These are phyloP conservation scores for Mycena belliarum DNA, from an alignment of 768 basidiomycete species.

Conservation along the genomic window DNA sequence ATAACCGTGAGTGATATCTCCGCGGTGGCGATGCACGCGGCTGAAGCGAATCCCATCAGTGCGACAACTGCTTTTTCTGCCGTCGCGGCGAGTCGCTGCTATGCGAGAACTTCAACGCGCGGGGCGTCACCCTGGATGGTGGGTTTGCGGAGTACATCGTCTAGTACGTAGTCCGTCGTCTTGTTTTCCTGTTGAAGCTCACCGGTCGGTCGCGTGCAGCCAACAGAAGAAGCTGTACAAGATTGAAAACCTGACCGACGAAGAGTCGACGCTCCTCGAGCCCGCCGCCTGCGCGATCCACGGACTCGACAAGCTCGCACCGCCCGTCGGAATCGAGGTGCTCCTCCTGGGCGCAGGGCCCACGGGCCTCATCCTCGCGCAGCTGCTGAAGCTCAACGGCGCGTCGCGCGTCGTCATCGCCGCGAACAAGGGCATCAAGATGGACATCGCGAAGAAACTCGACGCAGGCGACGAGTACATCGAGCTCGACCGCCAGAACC, in stretches of 20 bases:
- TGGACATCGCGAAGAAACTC: conserved; percentile 68
- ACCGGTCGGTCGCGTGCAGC: conserved; percentile 35
- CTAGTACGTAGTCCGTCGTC: conserved; percentile 54
- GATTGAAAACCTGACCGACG: conserved; percentile 83
- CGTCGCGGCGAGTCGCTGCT: conserved; percentile 78
- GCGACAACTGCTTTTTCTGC: conserved; percentile 86
- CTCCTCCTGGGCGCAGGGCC: conserved; percentile 90
- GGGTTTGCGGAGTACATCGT: conserved; percentile 90
- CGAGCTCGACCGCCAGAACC: conserved; percentile 66
- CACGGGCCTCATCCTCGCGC: conserved; percentile 76
- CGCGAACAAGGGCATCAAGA: conserved; percentile 78
- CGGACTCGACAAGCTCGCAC: conserved; percentile 84
- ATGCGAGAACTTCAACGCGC: conserved; percentile 82
- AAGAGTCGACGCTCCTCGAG: conserved; percentile 86
- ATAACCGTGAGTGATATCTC: conserved; percentile 50
- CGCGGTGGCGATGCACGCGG: too few species aligned
- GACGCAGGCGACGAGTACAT: conserved; percentile 74
- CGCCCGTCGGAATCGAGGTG: conserved; percentile 81
- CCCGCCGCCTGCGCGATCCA: conserved; percentile 92
- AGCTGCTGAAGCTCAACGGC: conserved; percentile 76
- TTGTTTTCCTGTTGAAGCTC: conserved; percentile 11
- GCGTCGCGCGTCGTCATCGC: conserved; percentile 69
- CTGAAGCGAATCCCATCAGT: conserved; percentile 41
- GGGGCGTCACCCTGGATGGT: conserved; percentile 79
- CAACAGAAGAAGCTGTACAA: conserved; percentile 81